Evolutionary conservation across 768 basidiomycete genomes (phyloP).

Genomic region (Suillus subalutaceus): DNA sequence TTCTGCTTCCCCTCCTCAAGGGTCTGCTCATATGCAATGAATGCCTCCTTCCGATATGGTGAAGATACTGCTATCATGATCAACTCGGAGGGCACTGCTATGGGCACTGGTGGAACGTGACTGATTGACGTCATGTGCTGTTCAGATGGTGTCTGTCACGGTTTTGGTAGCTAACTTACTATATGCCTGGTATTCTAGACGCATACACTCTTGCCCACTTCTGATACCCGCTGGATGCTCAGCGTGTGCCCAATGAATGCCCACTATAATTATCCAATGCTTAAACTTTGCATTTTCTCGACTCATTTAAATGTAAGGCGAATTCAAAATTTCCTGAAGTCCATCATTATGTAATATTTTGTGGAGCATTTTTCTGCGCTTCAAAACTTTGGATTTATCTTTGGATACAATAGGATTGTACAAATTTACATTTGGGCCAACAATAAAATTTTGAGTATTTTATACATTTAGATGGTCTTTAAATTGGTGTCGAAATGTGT

Average conservation of each 20-base stretch:
- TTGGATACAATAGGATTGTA: not conserved
- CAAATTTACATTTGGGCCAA: not conserved
- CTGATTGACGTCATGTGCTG: no score
- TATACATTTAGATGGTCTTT: not conserved
- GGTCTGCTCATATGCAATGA: no score
- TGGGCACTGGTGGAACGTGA: no score
- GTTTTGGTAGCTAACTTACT: no score
- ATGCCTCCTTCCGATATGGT: no score
- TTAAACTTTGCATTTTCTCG: not conserved
- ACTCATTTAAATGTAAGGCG: not conserved
- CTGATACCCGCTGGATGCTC: not conserved
- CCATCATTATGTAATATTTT: not conserved
- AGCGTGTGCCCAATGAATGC: not conserved
- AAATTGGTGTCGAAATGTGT: not conserved
- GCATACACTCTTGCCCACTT: no score
- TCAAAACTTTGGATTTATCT: not conserved
- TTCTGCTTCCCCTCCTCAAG: no score
- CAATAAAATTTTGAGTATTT: no score
- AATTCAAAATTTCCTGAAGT: not conserved
- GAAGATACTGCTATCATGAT: no score
- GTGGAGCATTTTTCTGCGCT: not conserved
- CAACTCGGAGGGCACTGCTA: no score
- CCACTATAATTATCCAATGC: not conserved
- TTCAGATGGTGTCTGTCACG: no score
- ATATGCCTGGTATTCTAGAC: no score